Percentiles rank a stretch among this genome's conserved stretches.
These are phyloP conservation scores for Pichia cactophila DNA, from an alignment of 1,139 yeast genomes.

Conservation along the genomic window DNA sequence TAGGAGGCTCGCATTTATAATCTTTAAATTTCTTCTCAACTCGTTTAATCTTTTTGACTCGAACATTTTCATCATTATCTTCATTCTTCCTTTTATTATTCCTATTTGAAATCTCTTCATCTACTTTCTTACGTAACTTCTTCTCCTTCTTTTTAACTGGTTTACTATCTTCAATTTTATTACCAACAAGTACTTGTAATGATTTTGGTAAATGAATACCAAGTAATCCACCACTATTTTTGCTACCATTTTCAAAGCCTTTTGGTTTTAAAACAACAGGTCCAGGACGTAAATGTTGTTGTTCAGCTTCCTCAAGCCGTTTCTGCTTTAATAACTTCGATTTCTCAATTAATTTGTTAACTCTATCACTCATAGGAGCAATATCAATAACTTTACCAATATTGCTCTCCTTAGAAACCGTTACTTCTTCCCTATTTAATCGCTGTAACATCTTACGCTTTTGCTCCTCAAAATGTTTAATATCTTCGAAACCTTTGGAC, in stretches of 20 bases:
- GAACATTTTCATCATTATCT: not conserved
- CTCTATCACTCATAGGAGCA: constrained; percentile 4
- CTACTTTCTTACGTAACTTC: not conserved
- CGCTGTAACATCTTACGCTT: not conserved
- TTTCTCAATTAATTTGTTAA: constrained; percentile 7
- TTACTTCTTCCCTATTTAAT: not conserved
- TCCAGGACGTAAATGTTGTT: not conserved
- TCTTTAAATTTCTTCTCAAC: not conserved
- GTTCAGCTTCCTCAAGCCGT: constrained; percentile 1
- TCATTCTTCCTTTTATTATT: not conserved
- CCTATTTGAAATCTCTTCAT: not conserved
- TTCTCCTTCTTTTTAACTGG: not conserved
- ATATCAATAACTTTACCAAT: not conserved
- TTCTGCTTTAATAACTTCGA: constrained; percentile 5
- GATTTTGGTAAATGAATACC: not conserved
- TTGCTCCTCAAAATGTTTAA: not conserved
- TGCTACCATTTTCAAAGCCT: not conserved
- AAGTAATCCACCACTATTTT: not conserved
- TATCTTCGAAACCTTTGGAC: not conserved
- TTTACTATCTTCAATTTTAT: not conserved
- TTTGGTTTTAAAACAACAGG: not conserved
- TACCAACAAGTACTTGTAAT: not conserved
- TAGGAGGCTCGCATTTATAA: not conserved
- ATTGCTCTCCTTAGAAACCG: not conserved
- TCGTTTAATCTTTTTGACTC: not conserved